A percentile compares a stretch with the other conserved stretches of the same genome.
Conservation (phyloP, 2,329 filamentous ascomycete species). For the Nothopassalora personata region DNA sequence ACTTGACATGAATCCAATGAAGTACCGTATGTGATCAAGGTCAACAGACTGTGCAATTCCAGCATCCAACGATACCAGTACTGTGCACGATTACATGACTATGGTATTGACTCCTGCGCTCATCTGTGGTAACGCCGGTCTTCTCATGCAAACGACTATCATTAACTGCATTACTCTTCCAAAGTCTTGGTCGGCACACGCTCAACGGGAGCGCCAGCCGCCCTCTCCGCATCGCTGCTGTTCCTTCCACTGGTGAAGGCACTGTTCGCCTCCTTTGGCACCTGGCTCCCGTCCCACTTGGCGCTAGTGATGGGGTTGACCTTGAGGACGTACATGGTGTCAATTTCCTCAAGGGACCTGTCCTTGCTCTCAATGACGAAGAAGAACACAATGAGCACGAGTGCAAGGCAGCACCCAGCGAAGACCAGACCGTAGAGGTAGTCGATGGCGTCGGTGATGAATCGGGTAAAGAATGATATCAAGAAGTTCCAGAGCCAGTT, state of each 20-base stretch:
- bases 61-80: neutral
- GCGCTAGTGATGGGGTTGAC: slow-evolving; percentile 31
- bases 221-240: slow-evolving; percentile 16
- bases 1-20: no score
- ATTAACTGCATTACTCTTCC: slow-evolving; percentile 9
- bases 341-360: slow-evolving; percentile 37
- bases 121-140: neutral
- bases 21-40: no score
- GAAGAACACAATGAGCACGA: slow-evolving; percentile 35
- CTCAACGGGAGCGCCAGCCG: slow-evolving; percentile 6
- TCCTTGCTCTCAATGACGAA: slow-evolving; percentile 37
- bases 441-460: slow-evolving; percentile 36
- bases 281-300: slow-evolving; percentile 27
- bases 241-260: slow-evolving; percentile 22
- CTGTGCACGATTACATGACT: neutral
- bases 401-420: slow-evolving; percentile 33
- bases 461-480: slow-evolving; percentile 37
- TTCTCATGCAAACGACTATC: neutral
- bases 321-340: slow-evolving; percentile 36
- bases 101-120: neutral
- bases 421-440: slow-evolving; percentile 39
- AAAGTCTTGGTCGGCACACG: slow-evolving; percentile 17
- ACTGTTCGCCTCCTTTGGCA: slow-evolving; percentile 21
- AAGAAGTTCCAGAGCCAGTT: slow-evolving; percentile 38
- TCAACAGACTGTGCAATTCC: no score